phyloP scores from a whole-genome alignment of 1,139 yeast species.

The Oligophagozyma castellii region DNA sequence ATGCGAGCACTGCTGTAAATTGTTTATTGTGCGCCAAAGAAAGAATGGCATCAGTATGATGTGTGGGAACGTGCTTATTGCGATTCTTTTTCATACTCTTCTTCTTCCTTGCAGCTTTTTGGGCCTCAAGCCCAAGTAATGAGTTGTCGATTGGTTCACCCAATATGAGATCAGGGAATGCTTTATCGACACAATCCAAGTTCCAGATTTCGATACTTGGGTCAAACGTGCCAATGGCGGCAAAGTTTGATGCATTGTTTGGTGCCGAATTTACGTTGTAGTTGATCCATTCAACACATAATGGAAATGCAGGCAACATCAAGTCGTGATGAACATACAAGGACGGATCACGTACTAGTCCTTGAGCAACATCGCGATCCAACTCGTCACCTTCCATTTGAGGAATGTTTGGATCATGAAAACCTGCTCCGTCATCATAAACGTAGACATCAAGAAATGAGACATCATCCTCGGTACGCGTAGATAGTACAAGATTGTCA shows the following conservation, averaged over 20 bases:
- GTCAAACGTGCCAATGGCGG: conserved; percentile 93
- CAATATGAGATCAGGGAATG: conserved; percentile 85
- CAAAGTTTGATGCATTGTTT: conserved; percentile 64
- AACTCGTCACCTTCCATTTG: conserved; percentile 49
- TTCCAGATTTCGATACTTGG: conserved; percentile 98
- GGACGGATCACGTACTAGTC: conserved; percentile 55
- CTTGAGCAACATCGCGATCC: conserved; percentile 55
- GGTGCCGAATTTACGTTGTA: conserved; percentile 42
- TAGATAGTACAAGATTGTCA: conserved; percentile 78
- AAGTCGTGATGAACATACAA: conserved; percentile 92
- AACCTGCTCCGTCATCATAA: conserved; percentile 88
- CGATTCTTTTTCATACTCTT: conserved; percentile 39
- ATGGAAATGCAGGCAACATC: conserved; percentile 94
- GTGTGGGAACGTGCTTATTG: conserved; percentile 48
- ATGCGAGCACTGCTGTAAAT: conserved; percentile 78
- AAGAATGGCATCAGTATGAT: conserved; percentile 89
- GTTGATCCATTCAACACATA: conserved; percentile 92
- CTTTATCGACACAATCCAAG: conserved; percentile 80
- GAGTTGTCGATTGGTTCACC: conserved; percentile 59
- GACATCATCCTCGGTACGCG: conserved; percentile 92
- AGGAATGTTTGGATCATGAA: conserved; percentile 44
- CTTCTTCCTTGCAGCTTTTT: conserved; percentile 28
- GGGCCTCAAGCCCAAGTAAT: conserved; percentile 24
- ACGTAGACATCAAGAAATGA: conserved; percentile 87
- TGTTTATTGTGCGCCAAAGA: conserved; percentile 71